Conservation (phyloP, 2,329 filamentous ascomycete species). For the Phyllosticta capitalensis region DNA sequence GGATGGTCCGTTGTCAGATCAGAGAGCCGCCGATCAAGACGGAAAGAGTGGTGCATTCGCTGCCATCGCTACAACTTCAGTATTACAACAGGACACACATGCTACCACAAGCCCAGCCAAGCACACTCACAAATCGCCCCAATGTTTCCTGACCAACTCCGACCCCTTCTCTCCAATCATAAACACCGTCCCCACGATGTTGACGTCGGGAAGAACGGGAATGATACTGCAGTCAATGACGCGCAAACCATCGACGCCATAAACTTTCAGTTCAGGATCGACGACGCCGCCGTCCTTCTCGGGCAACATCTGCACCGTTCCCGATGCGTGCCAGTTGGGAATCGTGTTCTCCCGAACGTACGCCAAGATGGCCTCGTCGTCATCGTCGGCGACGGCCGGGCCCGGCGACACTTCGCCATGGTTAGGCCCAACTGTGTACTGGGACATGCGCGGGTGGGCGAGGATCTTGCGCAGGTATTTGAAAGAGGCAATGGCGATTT, state of each 20-base stretch:
- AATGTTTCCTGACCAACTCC: constrained; percentile 1
- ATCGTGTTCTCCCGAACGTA: constrained; percentile 16
- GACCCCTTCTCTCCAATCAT: constrained; percentile 10
- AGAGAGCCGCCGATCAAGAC: too few relatives aligned
- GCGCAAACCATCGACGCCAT: constrained; percentile 1
- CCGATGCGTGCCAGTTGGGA: constrained; percentile 24
- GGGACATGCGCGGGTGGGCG: constrained; percentile 13
- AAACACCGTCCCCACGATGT: constrained; percentile 2
- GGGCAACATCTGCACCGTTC: constrained; percentile 20
- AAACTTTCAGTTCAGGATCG: constrained; percentile 2
- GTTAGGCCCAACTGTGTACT: constrained; percentile 14
- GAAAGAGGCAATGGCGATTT: constrained; percentile 17
- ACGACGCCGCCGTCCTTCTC: constrained; percentile 1
- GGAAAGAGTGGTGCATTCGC: too few relatives aligned
- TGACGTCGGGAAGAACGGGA: background rate
- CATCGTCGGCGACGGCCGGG: constrained; percentile 14
- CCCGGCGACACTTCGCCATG: constrained; percentile 18
- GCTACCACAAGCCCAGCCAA: too few relatives aligned
- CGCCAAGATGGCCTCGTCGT: constrained; percentile 17
- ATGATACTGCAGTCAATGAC: constrained; percentile 9
- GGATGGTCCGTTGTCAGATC: too few relatives aligned
- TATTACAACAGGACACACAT: too few relatives aligned
- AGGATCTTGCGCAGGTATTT: constrained; percentile 18
- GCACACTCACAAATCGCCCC: background rate
- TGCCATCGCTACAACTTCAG: too few relatives aligned